These are phyloP conservation scores for Fusarium temperatum DNA, from an alignment of 2,329 filamentous ascomycete genomes.

Conservation along the genomic window DNA sequence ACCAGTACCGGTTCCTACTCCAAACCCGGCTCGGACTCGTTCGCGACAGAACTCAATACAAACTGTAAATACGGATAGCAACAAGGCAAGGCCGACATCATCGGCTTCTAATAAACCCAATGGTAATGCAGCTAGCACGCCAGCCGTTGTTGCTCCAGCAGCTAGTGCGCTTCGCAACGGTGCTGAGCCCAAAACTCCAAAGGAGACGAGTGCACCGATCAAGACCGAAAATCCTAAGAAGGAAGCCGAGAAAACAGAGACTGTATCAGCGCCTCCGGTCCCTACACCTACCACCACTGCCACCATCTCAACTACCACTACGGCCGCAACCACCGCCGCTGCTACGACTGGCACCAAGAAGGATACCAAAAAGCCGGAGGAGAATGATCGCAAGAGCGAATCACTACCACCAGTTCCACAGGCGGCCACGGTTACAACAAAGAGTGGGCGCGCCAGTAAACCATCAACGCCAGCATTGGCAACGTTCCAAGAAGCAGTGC, in stretches of 20 bases:
- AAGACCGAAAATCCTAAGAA: slow-evolving; percentile 49
- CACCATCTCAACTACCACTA: slow-evolving; percentile 38
- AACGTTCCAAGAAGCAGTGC: slow-evolving; percentile 65
- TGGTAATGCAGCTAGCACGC: slow-evolving; percentile 53
- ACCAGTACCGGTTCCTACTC: slow-evolving; percentile 64
- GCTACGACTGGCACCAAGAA: slow-evolving; percentile 50
- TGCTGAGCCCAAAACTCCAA: slow-evolving; percentile 59
- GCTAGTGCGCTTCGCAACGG: slow-evolving; percentile 44
- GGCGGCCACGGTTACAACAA: slow-evolving; percentile 64
- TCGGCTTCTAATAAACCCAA: slow-evolving; percentile 70
- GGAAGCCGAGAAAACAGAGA: slow-evolving; percentile 45
- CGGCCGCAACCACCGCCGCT: background rate
- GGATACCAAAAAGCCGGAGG: slow-evolving; percentile 54
- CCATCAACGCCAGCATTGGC: slow-evolving; percentile 70
- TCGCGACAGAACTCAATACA: slow-evolving; percentile 79
- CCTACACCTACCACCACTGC: slow-evolving; percentile 19
- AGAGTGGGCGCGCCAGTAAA: slow-evolving; percentile 73
- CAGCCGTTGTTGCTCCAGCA: slow-evolving; percentile 48
- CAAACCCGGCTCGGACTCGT: slow-evolving; percentile 74
- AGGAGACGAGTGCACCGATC: slow-evolving; percentile 54
- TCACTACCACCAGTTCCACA: slow-evolving; percentile 57
- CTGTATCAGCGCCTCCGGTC: slow-evolving; percentile 39
- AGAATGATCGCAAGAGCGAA: slow-evolving; percentile 50
- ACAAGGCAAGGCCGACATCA: slow-evolving; percentile 64
- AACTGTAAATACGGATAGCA: slow-evolving; percentile 61